phyloP scores from a whole-genome alignment of 1,284 basidiomycete species.

The Melampsora larici-populina region DNA sequence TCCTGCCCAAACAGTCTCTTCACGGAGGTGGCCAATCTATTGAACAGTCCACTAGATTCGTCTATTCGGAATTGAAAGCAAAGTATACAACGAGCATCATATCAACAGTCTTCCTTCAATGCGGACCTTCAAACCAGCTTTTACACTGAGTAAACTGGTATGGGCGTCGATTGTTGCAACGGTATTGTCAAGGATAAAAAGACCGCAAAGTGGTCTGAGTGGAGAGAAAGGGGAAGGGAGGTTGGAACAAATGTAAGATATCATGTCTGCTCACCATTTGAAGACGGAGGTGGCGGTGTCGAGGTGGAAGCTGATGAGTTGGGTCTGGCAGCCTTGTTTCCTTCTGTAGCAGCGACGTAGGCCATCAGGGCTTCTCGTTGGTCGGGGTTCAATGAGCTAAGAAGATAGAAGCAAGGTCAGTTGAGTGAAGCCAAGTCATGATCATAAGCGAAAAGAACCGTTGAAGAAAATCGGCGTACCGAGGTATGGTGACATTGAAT shows the following conservation, averaged over 20 bases:
- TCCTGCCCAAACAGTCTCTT: background rate
- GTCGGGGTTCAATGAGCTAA: conserved; percentile 27
- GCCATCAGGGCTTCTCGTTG: conserved; percentile 36
- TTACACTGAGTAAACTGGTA: too few species aligned
- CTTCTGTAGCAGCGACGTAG: conserved; percentile 36
- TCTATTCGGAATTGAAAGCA: background rate
- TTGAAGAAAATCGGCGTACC: conserved; percentile 59
- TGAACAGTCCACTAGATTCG: background rate
- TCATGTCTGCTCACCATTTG: background rate
- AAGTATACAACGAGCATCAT: background rate
- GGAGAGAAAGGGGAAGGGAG: background rate
- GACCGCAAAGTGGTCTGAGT: background rate
- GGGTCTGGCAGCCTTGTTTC: background rate
- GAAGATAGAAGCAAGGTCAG: background rate
- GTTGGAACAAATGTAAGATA: background rate
- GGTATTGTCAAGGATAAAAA: too few species aligned
- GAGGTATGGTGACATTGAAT: conserved; percentile 82
- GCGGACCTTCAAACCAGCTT: background rate
- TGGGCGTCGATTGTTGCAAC: too few species aligned
- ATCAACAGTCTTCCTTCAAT: conserved; percentile 6
- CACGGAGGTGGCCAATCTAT: background rate
- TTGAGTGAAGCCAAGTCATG: background rate
- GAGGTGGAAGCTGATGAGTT: background rate
- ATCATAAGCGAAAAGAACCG: background rate
- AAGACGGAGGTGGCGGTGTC: background rate